These are phyloP conservation scores for Penicillium taxi DNA, from an alignment of 495 filamentous ascomycete genomes.

Conservation along the genomic window DNA sequence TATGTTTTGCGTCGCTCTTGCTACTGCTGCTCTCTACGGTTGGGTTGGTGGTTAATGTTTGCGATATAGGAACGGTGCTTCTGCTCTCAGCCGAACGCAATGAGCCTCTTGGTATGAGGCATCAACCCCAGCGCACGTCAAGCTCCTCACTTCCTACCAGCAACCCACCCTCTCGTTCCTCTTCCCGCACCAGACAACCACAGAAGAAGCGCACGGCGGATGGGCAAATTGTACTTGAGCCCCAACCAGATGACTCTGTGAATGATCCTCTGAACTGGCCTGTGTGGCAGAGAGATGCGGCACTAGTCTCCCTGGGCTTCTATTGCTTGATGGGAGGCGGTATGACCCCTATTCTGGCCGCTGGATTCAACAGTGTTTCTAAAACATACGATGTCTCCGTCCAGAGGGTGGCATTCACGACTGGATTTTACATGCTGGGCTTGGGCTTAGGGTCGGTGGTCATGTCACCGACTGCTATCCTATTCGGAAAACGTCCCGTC, in stretches of 20 bases:
- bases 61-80: constrained; percentile 62
- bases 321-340: constrained; percentile 91
- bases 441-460: constrained; percentile 78
- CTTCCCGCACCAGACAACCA: constrained; percentile 26
- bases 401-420: constrained; percentile 75
- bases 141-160: constrained; percentile 63
- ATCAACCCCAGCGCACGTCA: constrained; percentile 66
- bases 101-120: constrained; percentile 71
- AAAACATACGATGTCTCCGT: constrained; percentile 60
- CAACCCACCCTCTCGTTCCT: constrained; percentile 38
- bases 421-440: constrained; percentile 93
- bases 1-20: constrained; percentile 29
- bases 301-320: constrained; percentile 76
- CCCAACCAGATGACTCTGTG: constrained; percentile 81
- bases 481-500: constrained; percentile 85
- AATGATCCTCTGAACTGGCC: constrained; percentile 97
- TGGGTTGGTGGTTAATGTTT: no score
- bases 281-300: constrained; percentile 69
- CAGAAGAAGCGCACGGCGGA: constrained; percentile 70
- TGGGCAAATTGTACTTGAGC: constrained; percentile 81
- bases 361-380: constrained; percentile 81
- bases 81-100: constrained; percentile 69
- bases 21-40: background rate
- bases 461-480: constrained; percentile 82
- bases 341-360: constrained; percentile 85